These are phyloP conservation scores for Phytophthora idaei DNA, from an alignment of 352 stramenopile genomes.

Conservation along the genomic window DNA sequence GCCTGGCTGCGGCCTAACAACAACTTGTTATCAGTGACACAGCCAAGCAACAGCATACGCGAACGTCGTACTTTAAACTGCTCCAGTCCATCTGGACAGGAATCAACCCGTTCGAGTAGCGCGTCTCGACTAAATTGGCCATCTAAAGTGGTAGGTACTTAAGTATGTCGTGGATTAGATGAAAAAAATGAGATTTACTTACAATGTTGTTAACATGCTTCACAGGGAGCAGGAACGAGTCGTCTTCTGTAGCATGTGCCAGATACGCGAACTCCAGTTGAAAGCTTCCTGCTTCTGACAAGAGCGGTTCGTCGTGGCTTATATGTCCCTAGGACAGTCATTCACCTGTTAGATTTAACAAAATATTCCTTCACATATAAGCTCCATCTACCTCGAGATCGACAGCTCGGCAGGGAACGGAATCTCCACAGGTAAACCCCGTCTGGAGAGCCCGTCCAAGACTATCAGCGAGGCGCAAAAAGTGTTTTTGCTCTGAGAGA, in stretches of 20 bases:
- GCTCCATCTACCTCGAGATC: slow-evolving; percentile 43
- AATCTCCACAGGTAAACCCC: slow-evolving; percentile 43
- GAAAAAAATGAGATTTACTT: slow-evolving; percentile 6
- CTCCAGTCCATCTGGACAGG: slow-evolving; percentile 48
- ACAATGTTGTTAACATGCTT: slow-evolving; percentile 52
- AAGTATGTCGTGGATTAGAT: no score
- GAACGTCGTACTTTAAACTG: slow-evolving; percentile 22
- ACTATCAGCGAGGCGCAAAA: slow-evolving; percentile 46
- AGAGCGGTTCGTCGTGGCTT: slow-evolving; percentile 26
- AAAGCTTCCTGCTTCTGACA: slow-evolving; percentile 62
- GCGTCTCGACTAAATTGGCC: slow-evolving; percentile 29
- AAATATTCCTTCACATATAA: background rate
- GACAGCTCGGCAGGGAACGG: slow-evolving; percentile 43
- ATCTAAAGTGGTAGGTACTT: slow-evolving; percentile 21
- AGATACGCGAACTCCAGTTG: slow-evolving; percentile 76
- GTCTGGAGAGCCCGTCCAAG: slow-evolving; percentile 43
- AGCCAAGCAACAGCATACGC: background rate
- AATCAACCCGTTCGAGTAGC: slow-evolving; percentile 51
- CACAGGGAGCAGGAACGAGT: slow-evolving; percentile 41
- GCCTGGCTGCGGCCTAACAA: slow-evolving; percentile 8
- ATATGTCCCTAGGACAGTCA: slow-evolving; percentile 20
- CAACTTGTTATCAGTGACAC: background rate
- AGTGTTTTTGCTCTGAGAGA: slow-evolving; percentile 52
- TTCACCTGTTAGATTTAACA: background rate
- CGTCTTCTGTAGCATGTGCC: slow-evolving; percentile 38